These are phyloP conservation scores for Eleusine indica DNA, from an alignment of 176 grass and related monocot species.

Conservation along the genomic window DNA sequence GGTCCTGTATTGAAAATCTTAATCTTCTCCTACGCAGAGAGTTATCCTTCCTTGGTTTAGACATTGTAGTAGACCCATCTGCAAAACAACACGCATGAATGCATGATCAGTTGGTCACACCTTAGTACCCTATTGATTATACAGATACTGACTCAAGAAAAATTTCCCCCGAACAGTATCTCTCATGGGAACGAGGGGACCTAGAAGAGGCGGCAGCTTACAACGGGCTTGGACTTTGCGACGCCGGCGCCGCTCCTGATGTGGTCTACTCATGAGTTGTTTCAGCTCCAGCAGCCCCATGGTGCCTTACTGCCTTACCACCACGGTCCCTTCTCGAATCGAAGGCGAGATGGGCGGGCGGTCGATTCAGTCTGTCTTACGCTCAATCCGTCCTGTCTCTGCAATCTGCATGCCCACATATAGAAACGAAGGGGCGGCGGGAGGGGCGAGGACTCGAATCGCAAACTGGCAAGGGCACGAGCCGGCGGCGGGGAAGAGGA, in stretches of 20 bases:
- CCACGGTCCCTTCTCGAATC: not conserved
- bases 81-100: not conserved
- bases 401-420: not conserved
- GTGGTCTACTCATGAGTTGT: not conserved
- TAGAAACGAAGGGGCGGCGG: too few species aligned
- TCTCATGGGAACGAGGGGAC: not conserved
- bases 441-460: not conserved
- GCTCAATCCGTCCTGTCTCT: not conserved
- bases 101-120: not conserved
- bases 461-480: not conserved
- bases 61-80: not conserved
- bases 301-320: not conserved
- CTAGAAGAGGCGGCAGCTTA: not conserved
- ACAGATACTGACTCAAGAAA: not conserved
- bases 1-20: not conserved
- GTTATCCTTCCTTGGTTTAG: not conserved
- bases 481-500: not conserved
- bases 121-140: not conserved
- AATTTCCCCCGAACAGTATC: not conserved
- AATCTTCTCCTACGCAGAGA: not conserved
- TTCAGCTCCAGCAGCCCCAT: conserved; percentile 1
- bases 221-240: not conserved
- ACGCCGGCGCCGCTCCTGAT: not conserved
- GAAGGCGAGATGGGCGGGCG: not conserved
- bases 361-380: too few species aligned